Evolutionary conservation across 371 early-diverging fungal genomes (phyloP).

Genomic region (Mortierella sp.): DNA sequence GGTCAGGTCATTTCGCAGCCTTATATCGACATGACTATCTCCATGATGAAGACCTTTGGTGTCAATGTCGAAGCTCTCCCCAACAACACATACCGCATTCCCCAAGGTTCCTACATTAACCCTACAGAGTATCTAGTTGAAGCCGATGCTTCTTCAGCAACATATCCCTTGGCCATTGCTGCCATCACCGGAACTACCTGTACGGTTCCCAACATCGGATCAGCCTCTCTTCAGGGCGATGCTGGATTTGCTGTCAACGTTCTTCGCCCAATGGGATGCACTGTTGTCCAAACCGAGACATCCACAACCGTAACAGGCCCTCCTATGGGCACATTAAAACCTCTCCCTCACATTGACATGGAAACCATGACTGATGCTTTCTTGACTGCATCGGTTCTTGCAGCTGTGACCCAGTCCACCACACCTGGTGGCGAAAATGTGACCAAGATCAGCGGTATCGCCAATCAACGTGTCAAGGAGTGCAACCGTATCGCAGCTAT

Average conservation of each 20-base stretch:
- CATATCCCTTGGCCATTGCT: constrained; percentile 97
- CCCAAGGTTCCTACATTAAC: constrained; percentile 81
- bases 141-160: constrained; percentile 97
- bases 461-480: constrained; percentile 98
- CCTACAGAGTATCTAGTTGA: constrained; percentile 91
- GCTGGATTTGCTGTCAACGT: constrained; percentile 94
- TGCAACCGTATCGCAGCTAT: constrained; percentile 98
- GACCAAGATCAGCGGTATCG: constrained; percentile 94
- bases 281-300: constrained; percentile 87
- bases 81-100: constrained; percentile 87
- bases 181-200: constrained; percentile 93
- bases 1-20: constrained; percentile 97
- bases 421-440: constrained; percentile 64
- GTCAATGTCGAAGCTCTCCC: constrained; percentile 81
- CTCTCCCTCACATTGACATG: constrained; percentile 93
- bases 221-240: constrained; percentile 91
- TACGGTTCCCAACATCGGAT: constrained; percentile 93
- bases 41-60: constrained; percentile 98
- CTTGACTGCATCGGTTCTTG: constrained; percentile 94
- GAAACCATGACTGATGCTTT: constrained; percentile 99
- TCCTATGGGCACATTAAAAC: constrained; percentile 74
- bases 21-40: constrained; percentile 98
- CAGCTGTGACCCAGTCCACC: constrained; percentile 81
- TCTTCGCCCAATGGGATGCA: constrained; percentile 92
- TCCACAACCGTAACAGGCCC: constrained; percentile 95